Conservation (phyloP, 768 basidiomycete genomes). For the Hemileccinum impolitum region DNA sequence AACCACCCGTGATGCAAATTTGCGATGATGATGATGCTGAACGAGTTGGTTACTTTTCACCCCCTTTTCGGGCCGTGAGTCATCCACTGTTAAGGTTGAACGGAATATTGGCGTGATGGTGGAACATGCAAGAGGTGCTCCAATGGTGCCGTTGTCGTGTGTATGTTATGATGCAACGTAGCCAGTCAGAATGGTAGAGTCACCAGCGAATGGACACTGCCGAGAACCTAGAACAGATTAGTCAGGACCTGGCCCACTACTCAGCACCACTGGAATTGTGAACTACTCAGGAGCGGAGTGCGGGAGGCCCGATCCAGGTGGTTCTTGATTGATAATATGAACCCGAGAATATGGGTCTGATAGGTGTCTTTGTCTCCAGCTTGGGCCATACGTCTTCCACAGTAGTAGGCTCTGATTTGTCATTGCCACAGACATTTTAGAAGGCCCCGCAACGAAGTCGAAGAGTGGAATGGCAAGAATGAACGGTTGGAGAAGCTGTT, state of each 20-base stretch:
- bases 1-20: background rate
- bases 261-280: background rate
- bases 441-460: conserved; percentile 5
- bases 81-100: background rate
- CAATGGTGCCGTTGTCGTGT: conserved; percentile 5
- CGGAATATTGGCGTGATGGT: background rate
- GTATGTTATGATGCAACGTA: conserved; percentile 3
- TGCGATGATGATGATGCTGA: background rate
- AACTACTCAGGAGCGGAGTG: background rate
- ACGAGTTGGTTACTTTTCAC: background rate
- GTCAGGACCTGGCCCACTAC: background rate
- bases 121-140: background rate
- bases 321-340: conserved; percentile 13
- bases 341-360: conserved; percentile 7
- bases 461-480: conserved; percentile 3
- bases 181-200: background rate
- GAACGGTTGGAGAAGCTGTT: conserved; percentile 8
- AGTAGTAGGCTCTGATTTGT: conserved; percentile 7
- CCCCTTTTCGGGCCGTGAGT: background rate
- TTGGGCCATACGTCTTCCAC: conserved; percentile 1
- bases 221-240: background rate
- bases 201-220: background rate
- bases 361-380: background rate
- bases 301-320: conserved; percentile 1
- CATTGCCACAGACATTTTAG: conserved; percentile 8